Percentiles rank a stretch among this genome's conserved stretches.
Conservation (phyloP, 305 asterid species). For the Plantago coronopus region DNA sequence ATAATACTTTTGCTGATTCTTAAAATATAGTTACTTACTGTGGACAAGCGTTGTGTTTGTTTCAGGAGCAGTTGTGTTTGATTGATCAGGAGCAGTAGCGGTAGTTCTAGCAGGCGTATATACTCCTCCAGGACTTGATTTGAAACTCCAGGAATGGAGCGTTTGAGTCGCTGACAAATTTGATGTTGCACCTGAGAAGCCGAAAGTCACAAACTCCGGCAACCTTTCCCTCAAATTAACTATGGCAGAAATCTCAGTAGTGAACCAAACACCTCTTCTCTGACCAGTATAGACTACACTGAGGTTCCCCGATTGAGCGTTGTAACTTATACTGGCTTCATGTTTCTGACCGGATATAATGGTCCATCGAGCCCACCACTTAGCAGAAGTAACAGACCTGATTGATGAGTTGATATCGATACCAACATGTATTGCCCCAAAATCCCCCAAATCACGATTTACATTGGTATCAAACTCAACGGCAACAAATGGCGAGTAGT, state of each 20-base stretch:
- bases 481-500: constrained; percentile 18
- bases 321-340: constrained; percentile 25
- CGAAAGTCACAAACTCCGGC: constrained; percentile 26
- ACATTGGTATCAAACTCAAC: constrained; percentile 29
- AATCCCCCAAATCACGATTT: constrained; percentile 4
- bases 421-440: constrained; percentile 22
- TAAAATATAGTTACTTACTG: no score
- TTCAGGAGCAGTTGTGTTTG: no score
- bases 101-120: no score
- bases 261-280: no score
- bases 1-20: no score
- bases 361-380: not conserved
- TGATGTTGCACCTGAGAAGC: constrained; percentile 28
- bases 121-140: constrained; percentile 3
- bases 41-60: no score
- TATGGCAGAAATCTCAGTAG: not conserved
- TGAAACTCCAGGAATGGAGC: constrained; percentile 29
- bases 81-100: no score
- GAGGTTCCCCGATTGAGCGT: constrained; percentile 11
- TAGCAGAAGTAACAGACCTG: constrained; percentile 2
- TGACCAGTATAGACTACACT: constrained; percentile 19
- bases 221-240: constrained; percentile 22
- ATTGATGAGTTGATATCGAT: constrained; percentile 29
- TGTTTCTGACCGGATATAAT: constrained; percentile 3
- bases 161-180: constrained; percentile 17